Evolutionary conservation across 345 rosid genomes (phyloP).

Genomic region (Boechera retrofracta): DNA sequence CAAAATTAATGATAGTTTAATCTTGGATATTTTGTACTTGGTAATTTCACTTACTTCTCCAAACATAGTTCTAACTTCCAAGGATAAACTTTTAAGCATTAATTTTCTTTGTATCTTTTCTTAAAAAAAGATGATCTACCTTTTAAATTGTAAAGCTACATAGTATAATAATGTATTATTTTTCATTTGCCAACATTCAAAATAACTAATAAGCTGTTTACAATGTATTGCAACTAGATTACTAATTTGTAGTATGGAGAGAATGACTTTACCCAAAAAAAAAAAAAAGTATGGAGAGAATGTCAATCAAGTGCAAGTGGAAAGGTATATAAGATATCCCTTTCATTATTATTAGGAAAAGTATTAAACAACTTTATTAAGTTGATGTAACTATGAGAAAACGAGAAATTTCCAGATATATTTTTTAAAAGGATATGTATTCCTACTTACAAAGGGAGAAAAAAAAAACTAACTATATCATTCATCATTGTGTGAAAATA

Average conservation of each 20-base stretch:
- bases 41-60: no score
- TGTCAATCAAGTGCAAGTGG: slow-evolving; percentile 11
- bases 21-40: neutral
- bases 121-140: neutral
- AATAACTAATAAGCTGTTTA: neutral
- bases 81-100: neutral
- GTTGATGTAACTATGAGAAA: neutral
- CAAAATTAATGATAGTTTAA: slow-evolving; percentile 1
- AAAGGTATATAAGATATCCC: neutral
- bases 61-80: neutral
- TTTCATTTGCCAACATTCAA: neutral
- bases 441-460: no score
- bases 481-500: neutral
- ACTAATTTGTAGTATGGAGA: neutral
- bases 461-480: no score
- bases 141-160: neutral
- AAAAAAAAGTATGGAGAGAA: neutral
- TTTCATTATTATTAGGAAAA: neutral
- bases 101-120: neutral
- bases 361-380: neutral
- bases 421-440: neutral
- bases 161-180: neutral
- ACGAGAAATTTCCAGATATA: neutral
- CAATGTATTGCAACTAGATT: neutral
- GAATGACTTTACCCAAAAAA: neutral